Percentiles rank a stretch among this genome's conserved stretches.
Evolutionary conservation across 306 rosid genomes (phyloP).

Genomic region (Lablab purpureus): DNA sequence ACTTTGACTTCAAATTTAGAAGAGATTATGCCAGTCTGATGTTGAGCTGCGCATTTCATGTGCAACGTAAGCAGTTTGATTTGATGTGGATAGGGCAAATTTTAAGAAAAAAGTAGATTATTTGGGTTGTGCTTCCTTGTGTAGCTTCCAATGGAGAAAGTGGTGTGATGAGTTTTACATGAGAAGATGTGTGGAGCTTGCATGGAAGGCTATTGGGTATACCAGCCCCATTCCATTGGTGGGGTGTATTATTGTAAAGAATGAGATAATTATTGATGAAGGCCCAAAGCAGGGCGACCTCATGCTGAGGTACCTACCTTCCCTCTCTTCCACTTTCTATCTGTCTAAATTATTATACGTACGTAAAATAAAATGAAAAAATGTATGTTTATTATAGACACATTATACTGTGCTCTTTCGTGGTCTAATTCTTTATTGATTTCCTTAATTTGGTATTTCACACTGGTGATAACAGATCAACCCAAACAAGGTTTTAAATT

Average conservation of each 20-base stretch:
- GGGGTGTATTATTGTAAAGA: slow-evolving; percentile 88
- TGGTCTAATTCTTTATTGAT: not conserved
- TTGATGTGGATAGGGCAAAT: no score
- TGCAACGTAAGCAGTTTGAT: no score
- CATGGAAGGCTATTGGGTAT: slow-evolving; percentile 72
- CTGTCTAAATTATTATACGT: not conserved
- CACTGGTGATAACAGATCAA: not conserved
- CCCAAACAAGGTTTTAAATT: not conserved
- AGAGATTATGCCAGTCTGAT: no score
- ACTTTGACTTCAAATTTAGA: no score
- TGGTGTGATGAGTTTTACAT: slow-evolving; percentile 74
- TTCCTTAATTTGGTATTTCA: not conserved
- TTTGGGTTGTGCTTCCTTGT: no score
- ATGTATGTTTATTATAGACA: not conserved
- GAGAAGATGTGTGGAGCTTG: slow-evolving; percentile 80
- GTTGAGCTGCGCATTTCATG: no score
- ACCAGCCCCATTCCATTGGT: slow-evolving; percentile 96
- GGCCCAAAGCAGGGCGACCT: slow-evolving; percentile 96
- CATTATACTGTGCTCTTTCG: not conserved
- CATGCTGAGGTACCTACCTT: slow-evolving; percentile 75
- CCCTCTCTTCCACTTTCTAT: not conserved
- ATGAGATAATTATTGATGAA: slow-evolving; percentile 78
- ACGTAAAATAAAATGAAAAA: no score
- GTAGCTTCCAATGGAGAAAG: slow-evolving; percentile 28
- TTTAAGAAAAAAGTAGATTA: no score